Base-by-base conservation (phyloP, 1,139 yeast species). In the Pneumocystis oryctolagi region DNA sequence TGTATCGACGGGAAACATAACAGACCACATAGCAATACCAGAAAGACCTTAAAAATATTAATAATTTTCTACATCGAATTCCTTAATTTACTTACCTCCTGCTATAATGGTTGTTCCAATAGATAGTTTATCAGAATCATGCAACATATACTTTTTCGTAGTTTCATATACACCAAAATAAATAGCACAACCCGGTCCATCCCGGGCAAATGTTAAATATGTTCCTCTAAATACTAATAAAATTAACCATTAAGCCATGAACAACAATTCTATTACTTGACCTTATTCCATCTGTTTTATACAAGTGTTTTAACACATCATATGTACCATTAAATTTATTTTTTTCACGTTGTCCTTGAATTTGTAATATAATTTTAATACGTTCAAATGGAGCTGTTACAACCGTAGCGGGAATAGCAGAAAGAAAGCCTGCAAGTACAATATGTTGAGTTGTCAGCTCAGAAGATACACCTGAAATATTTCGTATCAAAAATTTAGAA, bases 381-480 rank as follows among this genome's bases (percentile, higher is more conserved):
- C 98, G 82, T 76, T 92, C 98, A 69, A 92, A 89, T 2, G 98
- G 98, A 1, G 97, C 97, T 30, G 97, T 96, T 47, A 92, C 89
- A 64, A 87, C 80, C 1, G 97, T 92, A 25, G 96, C 92, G 47
- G 98, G 98, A 63, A 92, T 79, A 9, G 97, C 97, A 65, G 95
- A 85, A 67, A 92, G 78, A 77, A 90, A 90, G n/a, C 98, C 98
- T 18, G 98, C 98, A 3, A 92, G 80, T 14, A 95, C 85, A 67
- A 87, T 84, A 71, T 90, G 89, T 1, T 76, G 80, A 67, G 86
- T 83, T 35, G 85, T 73, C 69, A 89, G 80, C 59, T 67, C 69
- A 28, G 77, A 74, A 18, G 73, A 71, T n/a, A 70, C 70, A 58
- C 75, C 74, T 1, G 81, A 80, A 5, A 80, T 74, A 5, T 76